These are phyloP conservation scores for Aspergillus awamori DNA, from an alignment of 2,329 filamentous ascomycete species.

Conservation along the genomic window DNA sequence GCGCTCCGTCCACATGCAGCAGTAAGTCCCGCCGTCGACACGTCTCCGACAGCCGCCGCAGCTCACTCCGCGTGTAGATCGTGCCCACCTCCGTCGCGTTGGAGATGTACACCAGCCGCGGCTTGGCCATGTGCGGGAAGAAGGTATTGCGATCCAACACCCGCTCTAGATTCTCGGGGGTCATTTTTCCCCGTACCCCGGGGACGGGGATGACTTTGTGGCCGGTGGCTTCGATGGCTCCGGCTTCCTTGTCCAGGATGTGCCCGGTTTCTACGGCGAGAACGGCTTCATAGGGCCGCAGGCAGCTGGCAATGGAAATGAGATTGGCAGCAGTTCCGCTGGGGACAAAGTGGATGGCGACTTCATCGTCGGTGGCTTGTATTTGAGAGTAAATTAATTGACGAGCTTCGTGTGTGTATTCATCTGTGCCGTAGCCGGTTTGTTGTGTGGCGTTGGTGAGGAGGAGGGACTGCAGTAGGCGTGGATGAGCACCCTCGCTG, in stretches of 20 bases:
- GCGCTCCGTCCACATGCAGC: slow-evolving; percentile 54
- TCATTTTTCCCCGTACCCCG: slow-evolving; percentile 53
- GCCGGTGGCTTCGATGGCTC: slow-evolving; percentile 55
- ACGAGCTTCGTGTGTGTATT: slow-evolving; percentile 48
- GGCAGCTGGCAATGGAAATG: slow-evolving; percentile 56
- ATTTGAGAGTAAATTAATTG: slow-evolving; percentile 44
- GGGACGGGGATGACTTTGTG: slow-evolving; percentile 57
- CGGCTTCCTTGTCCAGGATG: slow-evolving; percentile 55
- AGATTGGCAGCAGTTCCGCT: slow-evolving; percentile 57
- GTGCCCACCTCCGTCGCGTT: slow-evolving; percentile 57
- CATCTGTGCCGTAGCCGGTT: slow-evolving; percentile 52
- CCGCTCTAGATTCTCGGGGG: slow-evolving; percentile 45
- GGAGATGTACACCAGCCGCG: slow-evolving; percentile 56
- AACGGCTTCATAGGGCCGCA: slow-evolving; percentile 56
- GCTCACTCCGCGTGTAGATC: slow-evolving; percentile 50
- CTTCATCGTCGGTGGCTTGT: slow-evolving; percentile 38
- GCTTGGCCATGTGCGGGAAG: slow-evolving; percentile 57
- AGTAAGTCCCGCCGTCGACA: slow-evolving; percentile 49
- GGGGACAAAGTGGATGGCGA: slow-evolving; percentile 56
- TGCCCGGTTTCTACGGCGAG: slow-evolving; percentile 55
- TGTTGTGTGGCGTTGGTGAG: slow-evolving; percentile 51
- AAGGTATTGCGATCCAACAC: slow-evolving; percentile 54
- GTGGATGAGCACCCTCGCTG: slow-evolving; percentile 56
- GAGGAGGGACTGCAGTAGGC: slow-evolving; percentile 52
- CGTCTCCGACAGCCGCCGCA: slow-evolving; percentile 46